A percentile compares a stretch with the other conserved stretches of the same genome.
Conservation (phyloP, 345 rosid species). For the Syzygium jambos region DNA sequence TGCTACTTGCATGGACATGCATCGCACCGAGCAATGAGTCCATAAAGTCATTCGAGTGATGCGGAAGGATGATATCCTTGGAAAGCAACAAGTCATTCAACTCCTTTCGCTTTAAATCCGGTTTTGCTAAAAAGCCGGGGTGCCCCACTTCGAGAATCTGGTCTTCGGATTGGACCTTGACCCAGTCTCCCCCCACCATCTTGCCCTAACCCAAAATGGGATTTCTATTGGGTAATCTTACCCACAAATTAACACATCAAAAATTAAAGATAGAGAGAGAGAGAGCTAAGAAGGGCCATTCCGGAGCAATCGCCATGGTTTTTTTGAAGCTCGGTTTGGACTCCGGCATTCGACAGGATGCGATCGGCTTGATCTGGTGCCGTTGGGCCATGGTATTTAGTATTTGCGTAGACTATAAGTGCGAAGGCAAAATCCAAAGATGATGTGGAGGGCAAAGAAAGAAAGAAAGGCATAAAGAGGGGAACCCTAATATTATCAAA, state of each 20-base stretch:
- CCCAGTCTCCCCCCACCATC: neutral
- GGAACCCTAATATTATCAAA: conserved; percentile 8
- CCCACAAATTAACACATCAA: neutral
- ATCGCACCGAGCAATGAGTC: neutral
- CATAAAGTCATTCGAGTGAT: neutral
- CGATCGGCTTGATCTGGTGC: neutral
- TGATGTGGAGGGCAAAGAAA: neutral
- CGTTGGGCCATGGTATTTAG: neutral
- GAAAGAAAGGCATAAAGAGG: conserved; percentile 11
- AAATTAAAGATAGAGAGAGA: neutral
- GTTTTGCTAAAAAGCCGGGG: neutral
- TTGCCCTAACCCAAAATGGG: neutral
- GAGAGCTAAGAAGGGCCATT: neutral
- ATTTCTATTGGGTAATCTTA: neutral
- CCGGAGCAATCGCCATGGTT: neutral
- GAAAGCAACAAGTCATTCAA: neutral
- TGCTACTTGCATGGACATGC: neutral
- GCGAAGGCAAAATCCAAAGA: neutral
- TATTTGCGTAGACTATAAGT: neutral
- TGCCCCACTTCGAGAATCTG: neutral
- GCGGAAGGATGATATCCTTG: conserved; percentile 1
- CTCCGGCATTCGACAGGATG: neutral
- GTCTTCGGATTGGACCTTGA: neutral
- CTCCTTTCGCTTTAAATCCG: neutral
- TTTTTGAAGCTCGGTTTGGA: neutral